These are phyloP conservation scores for Millerago galiae DNA, from an alignment of 805 yeast species.

Conservation along the genomic window DNA sequence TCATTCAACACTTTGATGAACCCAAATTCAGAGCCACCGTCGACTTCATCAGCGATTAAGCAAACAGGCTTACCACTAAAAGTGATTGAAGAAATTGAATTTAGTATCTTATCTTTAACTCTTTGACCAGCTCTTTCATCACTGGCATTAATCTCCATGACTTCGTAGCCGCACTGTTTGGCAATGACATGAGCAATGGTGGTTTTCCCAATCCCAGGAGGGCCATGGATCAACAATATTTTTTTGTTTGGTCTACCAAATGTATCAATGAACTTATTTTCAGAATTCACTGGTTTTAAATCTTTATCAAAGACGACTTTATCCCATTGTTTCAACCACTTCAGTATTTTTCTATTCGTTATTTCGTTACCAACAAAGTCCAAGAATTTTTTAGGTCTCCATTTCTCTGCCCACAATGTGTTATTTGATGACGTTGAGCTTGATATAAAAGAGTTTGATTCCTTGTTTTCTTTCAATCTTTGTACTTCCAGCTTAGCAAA, in stretches of 20 bases:
- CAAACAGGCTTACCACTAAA: conserved; percentile 74
- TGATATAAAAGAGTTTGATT: background rate
- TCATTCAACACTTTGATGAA: conserved; percentile 55
- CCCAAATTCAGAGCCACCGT: conserved; percentile 66
- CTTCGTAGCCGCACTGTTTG: conserved; percentile 70
- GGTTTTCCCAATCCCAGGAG: conserved; percentile 84
- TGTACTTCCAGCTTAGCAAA: conserved; percentile 27
- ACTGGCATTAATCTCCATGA: conserved; percentile 82
- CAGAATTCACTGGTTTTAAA: conserved; percentile 22
- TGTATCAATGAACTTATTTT: conserved; percentile 33
- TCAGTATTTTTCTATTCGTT: conserved; percentile 49
- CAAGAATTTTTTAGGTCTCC: conserved; percentile 56
- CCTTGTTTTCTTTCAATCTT: conserved; percentile 10
- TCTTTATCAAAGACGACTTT: conserved; percentile 47
- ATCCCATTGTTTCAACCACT: conserved; percentile 68
- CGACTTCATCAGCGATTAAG: conserved; percentile 84
- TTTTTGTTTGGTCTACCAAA: conserved; percentile 54
- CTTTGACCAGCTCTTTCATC: conserved; percentile 62
- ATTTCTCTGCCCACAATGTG: conserved; percentile 53
- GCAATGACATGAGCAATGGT: conserved; percentile 84
- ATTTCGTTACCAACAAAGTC: conserved; percentile 67
- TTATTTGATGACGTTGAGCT: conserved; percentile 1
- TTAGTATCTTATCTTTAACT: conserved; percentile 48
- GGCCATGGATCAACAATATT: conserved; percentile 77
- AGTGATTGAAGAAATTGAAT: conserved; percentile 59